A percentile compares a stretch with the other conserved stretches of the same genome.
Conservation (phyloP, 768 basidiomycete species). For the Thelephora ganbajun region DNA sequence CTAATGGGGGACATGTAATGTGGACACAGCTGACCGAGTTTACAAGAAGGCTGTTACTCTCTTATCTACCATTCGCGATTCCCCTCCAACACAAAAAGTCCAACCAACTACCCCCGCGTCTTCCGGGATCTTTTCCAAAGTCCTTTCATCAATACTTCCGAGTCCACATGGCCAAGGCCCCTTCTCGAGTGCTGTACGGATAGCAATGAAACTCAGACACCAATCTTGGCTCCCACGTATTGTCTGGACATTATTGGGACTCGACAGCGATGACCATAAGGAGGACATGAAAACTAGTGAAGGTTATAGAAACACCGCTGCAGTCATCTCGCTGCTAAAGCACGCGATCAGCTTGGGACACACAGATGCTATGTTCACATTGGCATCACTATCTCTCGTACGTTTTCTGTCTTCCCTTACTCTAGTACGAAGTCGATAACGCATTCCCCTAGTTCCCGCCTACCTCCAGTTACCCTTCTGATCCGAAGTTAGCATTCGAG, state of each 20-base stretch:
- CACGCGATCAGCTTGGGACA: constrained; percentile 74
- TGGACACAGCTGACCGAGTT: constrained; percentile 47
- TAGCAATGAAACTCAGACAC: constrained; percentile 50
- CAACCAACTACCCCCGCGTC: constrained; percentile 25
- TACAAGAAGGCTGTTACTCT: constrained; percentile 66
- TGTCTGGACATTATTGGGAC: constrained; percentile 26
- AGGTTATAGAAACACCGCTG: constrained; percentile 50
- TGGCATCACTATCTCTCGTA: constrained; percentile 57
- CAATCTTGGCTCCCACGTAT: constrained; percentile 37
- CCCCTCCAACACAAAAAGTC: constrained; percentile 40
- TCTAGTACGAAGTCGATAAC: not conserved
- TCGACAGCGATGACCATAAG: constrained; percentile 25
- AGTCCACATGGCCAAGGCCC: constrained; percentile 69
- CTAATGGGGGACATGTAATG: constrained; percentile 1
- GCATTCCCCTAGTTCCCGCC: constrained; percentile 47
- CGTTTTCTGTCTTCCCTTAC: constrained; percentile 12
- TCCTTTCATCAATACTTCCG: constrained; percentile 49
- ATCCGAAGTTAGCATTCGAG: constrained; percentile 50
- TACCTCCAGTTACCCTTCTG: constrained; percentile 44
- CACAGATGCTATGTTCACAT: constrained; percentile 53
- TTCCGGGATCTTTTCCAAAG: constrained; percentile 24
- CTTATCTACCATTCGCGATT: constrained; percentile 47
- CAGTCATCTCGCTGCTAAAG: constrained; percentile 67
- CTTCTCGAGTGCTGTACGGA: constrained; percentile 53
- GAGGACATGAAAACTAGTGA: constrained; percentile 45